Percentiles rank a stretch among this genome's conserved stretches.
These are phyloP conservation scores for Monosporascus cannonballus DNA, from an alignment of 2,329 filamentous ascomycete genomes.

Conservation along the genomic window DNA sequence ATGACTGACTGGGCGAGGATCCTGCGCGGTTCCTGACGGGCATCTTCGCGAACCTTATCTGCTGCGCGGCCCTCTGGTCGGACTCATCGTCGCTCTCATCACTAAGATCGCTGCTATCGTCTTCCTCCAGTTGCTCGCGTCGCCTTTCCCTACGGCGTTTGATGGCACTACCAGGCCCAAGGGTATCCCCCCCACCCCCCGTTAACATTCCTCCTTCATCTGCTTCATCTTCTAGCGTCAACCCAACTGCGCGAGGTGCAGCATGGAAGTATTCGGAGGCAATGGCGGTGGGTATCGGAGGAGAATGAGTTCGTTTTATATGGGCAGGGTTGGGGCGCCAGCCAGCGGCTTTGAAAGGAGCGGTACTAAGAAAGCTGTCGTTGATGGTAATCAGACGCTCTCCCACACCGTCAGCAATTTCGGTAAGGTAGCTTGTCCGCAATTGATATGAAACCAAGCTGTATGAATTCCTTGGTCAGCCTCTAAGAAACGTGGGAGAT, in stretches of 20 bases:
- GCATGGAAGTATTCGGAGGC: constrained; percentile 78
- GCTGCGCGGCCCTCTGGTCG: constrained; percentile 69
- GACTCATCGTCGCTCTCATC: constrained; percentile 79
- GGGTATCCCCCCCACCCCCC: constrained; percentile 59
- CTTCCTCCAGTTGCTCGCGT: constrained; percentile 73
- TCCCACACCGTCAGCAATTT: constrained; percentile 77
- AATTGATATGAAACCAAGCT: constrained; percentile 80
- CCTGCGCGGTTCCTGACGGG: constrained; percentile 79
- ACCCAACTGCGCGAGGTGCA: constrained; percentile 54
- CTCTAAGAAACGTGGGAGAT: background rate
- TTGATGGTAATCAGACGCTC: constrained; percentile 80
- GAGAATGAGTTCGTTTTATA: constrained; percentile 78
- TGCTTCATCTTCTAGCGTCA: constrained; percentile 63
- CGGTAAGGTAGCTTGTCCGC: constrained; percentile 71
- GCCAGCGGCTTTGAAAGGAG: constrained; percentile 75
- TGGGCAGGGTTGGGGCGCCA: constrained; percentile 71
- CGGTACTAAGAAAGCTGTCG: constrained; percentile 70
- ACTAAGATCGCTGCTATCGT: constrained; percentile 78
- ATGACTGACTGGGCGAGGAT: constrained; percentile 73
- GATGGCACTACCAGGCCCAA: constrained; percentile 61
- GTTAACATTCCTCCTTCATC: constrained; percentile 70
- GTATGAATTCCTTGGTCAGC: constrained; percentile 9
- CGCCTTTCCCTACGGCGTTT: constrained; percentile 56
- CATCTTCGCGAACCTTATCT: constrained; percentile 96
- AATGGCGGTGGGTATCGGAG: constrained; percentile 76